phyloP scores from a whole-genome alignment of 306 rosid genomes.

The Pyrus communis region DNA sequence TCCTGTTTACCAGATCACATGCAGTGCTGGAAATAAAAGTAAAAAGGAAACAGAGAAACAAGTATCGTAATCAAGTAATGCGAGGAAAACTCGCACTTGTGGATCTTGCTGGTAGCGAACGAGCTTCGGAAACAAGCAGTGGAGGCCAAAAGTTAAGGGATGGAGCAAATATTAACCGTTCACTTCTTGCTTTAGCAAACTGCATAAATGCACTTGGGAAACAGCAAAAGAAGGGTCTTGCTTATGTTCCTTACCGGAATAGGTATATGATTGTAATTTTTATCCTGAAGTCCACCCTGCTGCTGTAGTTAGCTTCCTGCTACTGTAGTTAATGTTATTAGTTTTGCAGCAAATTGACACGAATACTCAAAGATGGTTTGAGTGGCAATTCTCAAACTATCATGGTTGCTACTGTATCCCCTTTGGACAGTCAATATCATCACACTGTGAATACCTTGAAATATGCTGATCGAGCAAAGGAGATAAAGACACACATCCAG shows the following conservation, averaged over 20 bases:
- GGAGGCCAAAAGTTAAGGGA: slow-evolving; percentile 56
- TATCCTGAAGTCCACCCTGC: background rate
- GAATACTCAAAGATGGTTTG: slow-evolving; percentile 58
- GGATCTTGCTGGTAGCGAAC: slow-evolving; percentile 66
- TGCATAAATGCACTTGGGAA: slow-evolving; percentile 64
- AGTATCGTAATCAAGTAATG: slow-evolving; percentile 46
- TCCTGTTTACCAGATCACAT: slow-evolving; percentile 40
- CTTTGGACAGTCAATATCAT: slow-evolving; percentile 48
- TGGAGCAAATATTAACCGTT: slow-evolving; percentile 66
- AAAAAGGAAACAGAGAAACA: slow-evolving; percentile 50
- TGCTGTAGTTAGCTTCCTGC: slow-evolving; percentile 11
- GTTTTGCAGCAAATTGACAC: slow-evolving; percentile 52
- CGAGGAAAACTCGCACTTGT: slow-evolving; percentile 60
- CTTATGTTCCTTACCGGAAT: slow-evolving; percentile 58
- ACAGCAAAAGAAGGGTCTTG: slow-evolving; percentile 61
- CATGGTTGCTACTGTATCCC: slow-evolving; percentile 58
- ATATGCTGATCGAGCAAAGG: slow-evolving; percentile 66
- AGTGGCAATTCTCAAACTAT: slow-evolving; percentile 65
- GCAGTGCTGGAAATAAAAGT: slow-evolving; percentile 59
- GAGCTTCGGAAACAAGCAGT: slow-evolving; percentile 50
- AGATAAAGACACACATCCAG: slow-evolving; percentile 63
- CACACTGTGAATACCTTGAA: slow-evolving; percentile 59
- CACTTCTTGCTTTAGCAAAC: slow-evolving; percentile 62
- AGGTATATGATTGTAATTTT: slow-evolving; percentile 31
- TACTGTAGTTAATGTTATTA: slow-evolving; percentile 16